These are phyloP conservation scores for Salvia miltiorrhiza DNA, from an alignment of 257 asterid genomes.

Conservation along the genomic window DNA sequence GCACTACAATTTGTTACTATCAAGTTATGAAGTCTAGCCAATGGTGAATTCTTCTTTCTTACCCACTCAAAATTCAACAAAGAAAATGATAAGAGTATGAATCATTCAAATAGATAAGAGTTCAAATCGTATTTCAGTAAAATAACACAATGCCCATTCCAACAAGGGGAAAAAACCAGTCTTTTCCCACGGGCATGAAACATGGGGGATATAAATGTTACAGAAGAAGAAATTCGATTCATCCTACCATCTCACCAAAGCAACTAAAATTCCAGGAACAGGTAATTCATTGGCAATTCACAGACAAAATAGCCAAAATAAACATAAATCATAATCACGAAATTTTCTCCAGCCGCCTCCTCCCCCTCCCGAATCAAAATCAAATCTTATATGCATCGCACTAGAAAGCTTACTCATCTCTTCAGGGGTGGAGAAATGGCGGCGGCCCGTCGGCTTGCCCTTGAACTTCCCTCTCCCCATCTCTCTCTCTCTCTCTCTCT, in stretches of 20 bases:
- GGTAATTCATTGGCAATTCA: not conserved
- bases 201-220: not conserved
- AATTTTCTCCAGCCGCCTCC: not conserved
- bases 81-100: not conserved
- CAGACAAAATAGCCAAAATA: not conserved
- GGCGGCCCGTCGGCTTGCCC: constrained; percentile 71
- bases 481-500: not conserved
- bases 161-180: not conserved
- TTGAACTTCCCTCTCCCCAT: constrained; percentile 61
- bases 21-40: not conserved
- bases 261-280: not conserved
- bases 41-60: not conserved
- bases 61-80: constrained; percentile 4
- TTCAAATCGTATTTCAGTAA: not conserved
- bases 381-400: not conserved
- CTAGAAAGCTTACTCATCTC: constrained; percentile 44
- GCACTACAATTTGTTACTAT: not conserved
- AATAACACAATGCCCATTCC: not conserved
- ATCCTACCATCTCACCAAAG: not conserved
- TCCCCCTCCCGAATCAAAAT: not conserved
- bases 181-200: not conserved
- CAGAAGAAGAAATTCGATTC: not conserved
- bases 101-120: not conserved
- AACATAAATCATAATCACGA: not conserved
- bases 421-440: constrained; percentile 57